Conservation (phyloP, 1,139 yeast species). For the Hansenula sp. region DNA sequence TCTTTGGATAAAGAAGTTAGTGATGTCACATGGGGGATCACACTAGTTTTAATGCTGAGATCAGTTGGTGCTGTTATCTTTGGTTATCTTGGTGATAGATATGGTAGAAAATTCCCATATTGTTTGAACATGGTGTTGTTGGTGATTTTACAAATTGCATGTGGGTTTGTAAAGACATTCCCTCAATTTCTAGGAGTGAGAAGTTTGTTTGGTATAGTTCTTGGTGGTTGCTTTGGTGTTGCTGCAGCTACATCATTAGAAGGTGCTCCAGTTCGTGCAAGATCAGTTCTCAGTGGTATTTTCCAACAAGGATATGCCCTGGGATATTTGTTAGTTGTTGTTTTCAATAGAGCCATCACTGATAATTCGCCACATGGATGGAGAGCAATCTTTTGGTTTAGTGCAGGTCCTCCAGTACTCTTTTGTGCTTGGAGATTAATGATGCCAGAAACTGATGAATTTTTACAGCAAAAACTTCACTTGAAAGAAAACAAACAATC, state of each 20-base stretch:
- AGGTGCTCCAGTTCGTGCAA: constrained; percentile 59
- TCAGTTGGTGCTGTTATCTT: constrained; percentile 75
- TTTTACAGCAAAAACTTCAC: constrained; percentile 30
- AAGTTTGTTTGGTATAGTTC: constrained; percentile 61
- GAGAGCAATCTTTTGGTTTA: constrained; percentile 80
- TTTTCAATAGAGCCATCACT: constrained; percentile 59
- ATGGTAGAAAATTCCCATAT: constrained; percentile 73
- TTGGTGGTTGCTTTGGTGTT: constrained; percentile 71
- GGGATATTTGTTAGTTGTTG: constrained; percentile 63
- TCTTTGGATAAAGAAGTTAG: constrained; percentile 46
- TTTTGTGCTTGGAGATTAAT: constrained; percentile 50
- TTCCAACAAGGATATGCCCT: constrained; percentile 74
- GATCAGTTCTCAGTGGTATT: constrained; percentile 62
- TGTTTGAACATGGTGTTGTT: constrained; percentile 50
- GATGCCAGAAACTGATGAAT: constrained; percentile 63
- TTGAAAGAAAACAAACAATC: constrained; percentile 24
- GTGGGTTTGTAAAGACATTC: constrained; percentile 67
- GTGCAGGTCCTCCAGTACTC: constrained; percentile 64
- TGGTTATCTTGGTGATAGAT: constrained; percentile 63
- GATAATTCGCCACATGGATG: constrained; percentile 53
- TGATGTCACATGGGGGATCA: constrained; percentile 75
- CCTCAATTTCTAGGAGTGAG: constrained; percentile 67
- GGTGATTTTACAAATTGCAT: constrained; percentile 60
- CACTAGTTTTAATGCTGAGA: constrained; percentile 73
- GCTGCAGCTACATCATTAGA: constrained; percentile 68